Evolutionary conservation across 2,329 filamentous ascomycete genomes (phyloP), one percentile per base, ranked within the genome.

Genomic region (Botrytis galanthina): DNA sequence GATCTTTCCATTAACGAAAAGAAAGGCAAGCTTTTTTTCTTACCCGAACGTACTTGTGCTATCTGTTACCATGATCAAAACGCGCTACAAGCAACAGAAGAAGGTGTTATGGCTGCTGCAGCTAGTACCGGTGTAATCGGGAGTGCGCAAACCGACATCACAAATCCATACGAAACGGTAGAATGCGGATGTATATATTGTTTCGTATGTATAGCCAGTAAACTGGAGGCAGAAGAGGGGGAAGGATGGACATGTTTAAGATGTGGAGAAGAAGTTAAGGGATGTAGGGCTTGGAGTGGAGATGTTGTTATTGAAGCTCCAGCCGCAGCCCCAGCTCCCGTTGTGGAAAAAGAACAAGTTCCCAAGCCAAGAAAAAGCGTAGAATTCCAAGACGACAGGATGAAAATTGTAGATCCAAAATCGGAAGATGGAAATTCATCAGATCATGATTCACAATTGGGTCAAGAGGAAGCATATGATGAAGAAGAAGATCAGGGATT

Each of bases 41-140:
- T 99, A 42, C 96, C 96, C 0, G 95, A 98, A 82, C 87, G 95
- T 74, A 98, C 95, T 0, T 99, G 96, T 82, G 95, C 95, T 68
- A 98, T 99, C 76, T 99, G 96, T 84, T 98, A 98, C 82, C 91
- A 95, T 79, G 95, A 97, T 78, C 94, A 97, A 81, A 98, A 97
- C 81, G 88, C 92, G 16, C 83, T 84, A 3, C 87, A 90, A 0
- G 88, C 89, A 1, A 90, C 89, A 3, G 94, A 97, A 83, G 90
- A 88, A 63, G 94, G 97, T 77, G 85, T 95, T 5, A 85, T 97
- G 77, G 90, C 92, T 0, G 89, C 90, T 0, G 88, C 90, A 61
- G 84, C 80, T 3, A 89, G 90, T 18, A 90, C 90, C 7, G 90
- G 95, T 22, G 92, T 97, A 18, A 87, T 97, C 60, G 95, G 95